Percentiles rank a stretch among this genome's conserved stretches.
Conservation (phyloP, 345 rosid species). For the Diplotaxis tenuifolia region DNA sequence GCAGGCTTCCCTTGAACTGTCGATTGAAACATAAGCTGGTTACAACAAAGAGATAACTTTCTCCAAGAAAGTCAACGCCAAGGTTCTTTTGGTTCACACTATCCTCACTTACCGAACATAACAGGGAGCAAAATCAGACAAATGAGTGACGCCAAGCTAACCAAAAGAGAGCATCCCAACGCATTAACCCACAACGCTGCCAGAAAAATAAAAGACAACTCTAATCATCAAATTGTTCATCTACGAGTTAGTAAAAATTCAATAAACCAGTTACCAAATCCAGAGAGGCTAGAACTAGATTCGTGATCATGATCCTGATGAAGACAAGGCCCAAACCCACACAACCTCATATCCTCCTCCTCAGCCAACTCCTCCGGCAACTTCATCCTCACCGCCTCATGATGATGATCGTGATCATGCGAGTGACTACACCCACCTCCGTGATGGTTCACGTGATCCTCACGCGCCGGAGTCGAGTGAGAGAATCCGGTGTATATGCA, state of each 20-base stretch:
- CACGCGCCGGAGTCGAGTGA: constrained; percentile 51
- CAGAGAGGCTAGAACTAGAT: constrained; percentile 46
- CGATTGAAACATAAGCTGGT: constrained; percentile 15
- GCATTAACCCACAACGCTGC: constrained; percentile 79
- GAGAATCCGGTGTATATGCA: constrained; percentile 44
- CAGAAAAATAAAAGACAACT: background rate
- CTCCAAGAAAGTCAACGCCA: background rate
- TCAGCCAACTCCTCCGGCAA: constrained; percentile 93
- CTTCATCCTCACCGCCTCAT: constrained; percentile 31
- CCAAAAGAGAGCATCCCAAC: constrained; percentile 95
- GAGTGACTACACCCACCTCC: constrained; percentile 46
- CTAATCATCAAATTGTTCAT: background rate
- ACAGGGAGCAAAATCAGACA: constrained; percentile 83
- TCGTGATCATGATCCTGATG: constrained; percentile 36
- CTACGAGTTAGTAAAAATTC: background rate
- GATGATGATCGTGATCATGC: constrained; percentile 37
- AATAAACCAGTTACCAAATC: constrained; percentile 46
- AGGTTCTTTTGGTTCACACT: background rate
- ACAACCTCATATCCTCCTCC: constrained; percentile 86
- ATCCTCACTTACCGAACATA: constrained; percentile 54
- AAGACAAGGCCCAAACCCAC: constrained; percentile 62
- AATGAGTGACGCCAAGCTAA: constrained; percentile 94
- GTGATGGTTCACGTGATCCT: constrained; percentile 43
- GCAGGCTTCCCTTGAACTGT: constrained; percentile 96
- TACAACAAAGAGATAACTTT: background rate